phyloP scores from a whole-genome alignment of 2,329 filamentous ascomycete species.

The Emmonsiellopsis sp. region DNA sequence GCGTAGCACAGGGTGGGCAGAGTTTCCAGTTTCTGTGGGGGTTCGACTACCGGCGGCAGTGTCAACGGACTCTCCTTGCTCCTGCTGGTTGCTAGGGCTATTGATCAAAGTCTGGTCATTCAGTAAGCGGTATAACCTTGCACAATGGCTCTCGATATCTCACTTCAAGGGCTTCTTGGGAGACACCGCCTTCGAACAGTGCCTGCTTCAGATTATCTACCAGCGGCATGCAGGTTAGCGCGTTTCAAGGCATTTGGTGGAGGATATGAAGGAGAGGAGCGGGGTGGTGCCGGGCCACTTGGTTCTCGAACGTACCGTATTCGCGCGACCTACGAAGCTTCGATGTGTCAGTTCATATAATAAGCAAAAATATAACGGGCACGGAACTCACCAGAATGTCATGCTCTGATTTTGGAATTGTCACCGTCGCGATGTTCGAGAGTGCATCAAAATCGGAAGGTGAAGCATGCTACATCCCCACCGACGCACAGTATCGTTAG shows the following conservation, averaged over 20 bases:
- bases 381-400: slow-evolving; percentile 44
- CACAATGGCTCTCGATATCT: slow-evolving; percentile 9
- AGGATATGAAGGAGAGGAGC: neutral
- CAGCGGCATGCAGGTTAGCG: neutral
- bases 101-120: slow-evolving; percentile 10
- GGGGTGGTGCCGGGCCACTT: no score
- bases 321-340: slow-evolving; percentile 20
- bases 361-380: slow-evolving; percentile 1
- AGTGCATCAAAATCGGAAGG: slow-evolving; percentile 29
- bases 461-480: slow-evolving; percentile 33
- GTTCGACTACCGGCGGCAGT: neutral
- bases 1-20: neutral
- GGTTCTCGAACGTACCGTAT: slow-evolving; percentile 18
- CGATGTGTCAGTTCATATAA: slow-evolving; percentile 8
- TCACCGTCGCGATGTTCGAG: slow-evolving; percentile 36
- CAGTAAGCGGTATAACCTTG: slow-evolving; percentile 7
- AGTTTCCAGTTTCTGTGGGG: neutral
- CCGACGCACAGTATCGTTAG: neutral
- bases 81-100: slow-evolving; percentile 2
- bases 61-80: neutral
- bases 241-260: neutral
- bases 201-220: slow-evolving; percentile 40
- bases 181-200: slow-evolving; percentile 43
- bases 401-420: slow-evolving; percentile 54
- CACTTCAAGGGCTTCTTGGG: slow-evolving; percentile 41